Base-by-base conservation (phyloP, 306 rosid species). In the Malus orientalis region DNA sequence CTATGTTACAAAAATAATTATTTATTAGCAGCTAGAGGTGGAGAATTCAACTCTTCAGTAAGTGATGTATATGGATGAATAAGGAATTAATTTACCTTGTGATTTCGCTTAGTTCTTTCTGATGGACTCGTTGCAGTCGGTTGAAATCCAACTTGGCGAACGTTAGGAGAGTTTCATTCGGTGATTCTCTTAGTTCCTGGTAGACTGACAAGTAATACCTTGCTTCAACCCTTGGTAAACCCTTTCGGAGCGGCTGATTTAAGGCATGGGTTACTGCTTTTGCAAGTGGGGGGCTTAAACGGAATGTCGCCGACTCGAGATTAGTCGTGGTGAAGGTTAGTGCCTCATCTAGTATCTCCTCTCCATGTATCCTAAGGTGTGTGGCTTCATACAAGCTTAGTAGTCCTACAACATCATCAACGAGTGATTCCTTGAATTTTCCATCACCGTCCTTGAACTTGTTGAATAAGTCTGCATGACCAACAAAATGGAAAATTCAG, bases 131-230 rank as follows among this genome's bases (percentile, higher is more conserved):
- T 8, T 89, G 91, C 4, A 89, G n/a, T 18, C 57, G 4, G 57
- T 85, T 87, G 74, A 85, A 89, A 69, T 89, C 86, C 18, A 84
- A 3, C 63, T 81, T 89, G 14, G 87, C 85, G n/a, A 89, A 74
- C 2, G 67, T 69, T 4, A 86, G 72, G 29, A 89, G 71, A 49
- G 20, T 63, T 55, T 76, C 22, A 54, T 75, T 73, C 6, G 83
- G 86, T 0, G 81, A 85, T 30, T 89, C 72, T 4, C 57, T 14
- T 4, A 81, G 53, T 53, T 83, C 60, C 2, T 79, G 76, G 57
- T 86, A 89, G 33, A 74, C 25, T 4, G 80, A 73, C 14, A 86
- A 55, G 30, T 67, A 89, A 38, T 55, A 8, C 33, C 78, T 76
- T 11, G 89, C 81, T 58, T 77, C 86, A 0, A 83, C 4, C 57